Evolutionary conservation across 106 monocot genomes (phyloP).

Genomic region (Dendrobium huoshanense): DNA sequence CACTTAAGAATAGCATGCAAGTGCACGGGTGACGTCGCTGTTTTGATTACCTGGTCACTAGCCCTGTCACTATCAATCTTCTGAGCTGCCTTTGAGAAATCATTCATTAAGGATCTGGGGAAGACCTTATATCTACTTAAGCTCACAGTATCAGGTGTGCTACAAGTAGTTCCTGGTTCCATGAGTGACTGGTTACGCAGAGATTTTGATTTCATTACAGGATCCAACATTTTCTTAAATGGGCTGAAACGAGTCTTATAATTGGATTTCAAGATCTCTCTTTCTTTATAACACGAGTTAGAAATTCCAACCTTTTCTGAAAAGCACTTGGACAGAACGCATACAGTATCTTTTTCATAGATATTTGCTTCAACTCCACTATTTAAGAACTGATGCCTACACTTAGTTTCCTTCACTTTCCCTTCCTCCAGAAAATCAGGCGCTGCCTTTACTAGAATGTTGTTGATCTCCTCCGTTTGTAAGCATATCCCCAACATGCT

Average conservation of each 20-base stretch:
- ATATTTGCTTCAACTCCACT: slow-evolving; percentile 17
- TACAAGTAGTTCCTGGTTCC: slow-evolving; percentile 18
- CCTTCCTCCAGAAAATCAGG: slow-evolving; percentile 8
- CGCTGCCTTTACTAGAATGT: slow-evolving; percentile 8
- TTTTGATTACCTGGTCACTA: slow-evolving; percentile 4
- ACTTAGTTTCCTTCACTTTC: slow-evolving; percentile 14
- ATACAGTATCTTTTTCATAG: slow-evolving; percentile 17
- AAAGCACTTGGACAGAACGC: slow-evolving; percentile 50
- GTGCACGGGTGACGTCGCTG: slow-evolving; percentile 60
- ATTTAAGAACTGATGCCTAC: not conserved
- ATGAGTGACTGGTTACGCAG: slow-evolving; percentile 28
- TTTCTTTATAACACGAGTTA: slow-evolving; percentile 21
- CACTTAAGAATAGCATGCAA: slow-evolving; percentile 64
- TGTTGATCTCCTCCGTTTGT: slow-evolving; percentile 1
- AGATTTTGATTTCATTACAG: slow-evolving; percentile 88
- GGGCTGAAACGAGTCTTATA: slow-evolving; percentile 46
- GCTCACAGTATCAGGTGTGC: slow-evolving; percentile 8
- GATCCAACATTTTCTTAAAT: slow-evolving; percentile 59
- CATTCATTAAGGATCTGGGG: slow-evolving; percentile 46
- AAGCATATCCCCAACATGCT: slow-evolving; percentile 26
- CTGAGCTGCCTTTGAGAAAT: slow-evolving; percentile 30
- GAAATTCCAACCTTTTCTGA: slow-evolving; percentile 45
- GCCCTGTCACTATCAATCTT: slow-evolving; percentile 15
- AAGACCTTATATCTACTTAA: slow-evolving; percentile 9
- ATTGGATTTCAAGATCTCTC: slow-evolving; percentile 16